phyloP scores from a whole-genome alignment of 2,329 filamentous ascomycete species.

The Fusarium sp. region DNA sequence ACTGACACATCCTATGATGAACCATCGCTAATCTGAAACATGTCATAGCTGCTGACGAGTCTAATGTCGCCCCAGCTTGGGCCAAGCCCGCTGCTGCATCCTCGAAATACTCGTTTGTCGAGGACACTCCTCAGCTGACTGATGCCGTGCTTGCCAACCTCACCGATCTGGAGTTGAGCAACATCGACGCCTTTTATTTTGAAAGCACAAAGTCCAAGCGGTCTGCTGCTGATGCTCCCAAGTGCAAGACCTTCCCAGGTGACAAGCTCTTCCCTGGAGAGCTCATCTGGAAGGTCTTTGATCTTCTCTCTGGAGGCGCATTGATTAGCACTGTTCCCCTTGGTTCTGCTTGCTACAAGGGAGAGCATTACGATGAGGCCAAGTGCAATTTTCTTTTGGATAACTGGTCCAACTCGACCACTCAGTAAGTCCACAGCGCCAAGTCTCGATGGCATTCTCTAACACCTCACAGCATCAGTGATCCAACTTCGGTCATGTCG shows the following conservation, averaged over 20 bases:
- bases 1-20: neutral
- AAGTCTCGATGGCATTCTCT: no score
- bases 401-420: constrained; percentile 19
- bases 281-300: constrained; percentile 48
- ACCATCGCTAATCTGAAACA: constrained; percentile 30
- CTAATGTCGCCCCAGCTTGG: constrained; percentile 42
- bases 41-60: constrained; percentile 28
- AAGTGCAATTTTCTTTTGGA: neutral
- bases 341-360: constrained; percentile 49
- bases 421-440: constrained; percentile 14
- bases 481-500: constrained; percentile 56
- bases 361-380: constrained; percentile 19
- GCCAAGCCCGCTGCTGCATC: neutral
- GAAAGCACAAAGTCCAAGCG: constrained; percentile 27
- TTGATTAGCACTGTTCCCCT: constrained; percentile 49
- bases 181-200: constrained; percentile 51
- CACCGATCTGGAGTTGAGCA: constrained; percentile 43
- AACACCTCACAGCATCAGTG: constrained; percentile 27
- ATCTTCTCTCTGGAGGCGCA: constrained; percentile 48
- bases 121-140: constrained; percentile 49
- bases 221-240: neutral
- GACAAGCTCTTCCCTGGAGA: constrained; percentile 43
- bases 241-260: constrained; percentile 47
- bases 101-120: constrained; percentile 15
- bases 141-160: constrained; percentile 49